Evolutionary conservation across 2,329 filamentous ascomycete species (phyloP), one percentile per base, ranked within the genome.

Genomic region (Sclerotinia nivalis): DNA sequence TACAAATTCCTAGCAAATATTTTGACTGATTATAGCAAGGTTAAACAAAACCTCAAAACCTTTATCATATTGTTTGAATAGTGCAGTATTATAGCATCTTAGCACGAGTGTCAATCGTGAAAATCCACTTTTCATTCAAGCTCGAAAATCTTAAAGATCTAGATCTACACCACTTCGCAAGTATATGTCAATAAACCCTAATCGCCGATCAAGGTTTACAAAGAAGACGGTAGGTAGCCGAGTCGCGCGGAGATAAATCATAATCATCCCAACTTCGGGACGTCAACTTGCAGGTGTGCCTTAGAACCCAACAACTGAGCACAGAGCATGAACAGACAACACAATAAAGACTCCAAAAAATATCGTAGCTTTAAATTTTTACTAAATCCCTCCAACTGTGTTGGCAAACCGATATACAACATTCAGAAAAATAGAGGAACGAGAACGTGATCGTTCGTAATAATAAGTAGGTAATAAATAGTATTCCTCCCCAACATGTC

Each of bases 401-500:
- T 67, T 67, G 65, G 52, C 28, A 49, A 59, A 49, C 37, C 31
- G 40, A 67, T 67, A 47, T 49, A 28, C 43, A 37, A 37, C 40
- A 47, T 47, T 10, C 40, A 47, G 40, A 49, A 45, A 58, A 58
- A 5, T 20, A 58, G 1, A 37, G 4, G 52, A 47, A 49, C 28
- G 40, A 15, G 3, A 45, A 47, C 10, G 18, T 56, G 13, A 25
- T 37, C 40, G 40, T 28, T 25, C 40, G 40, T 60, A 45, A 49
- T 67, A 67, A 67, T 59, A 59, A 59, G 9, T 31, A 60, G 45
- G 40, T 47, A 47, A 61, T 59, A 67, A 20, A 61, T 59, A 67
- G 7, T 59, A 56, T 67, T 40, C 52, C 65, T n/a, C 28, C 52
- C 18, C 43, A 45, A 45, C 12, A 59, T 28, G 13, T 67, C 52